These are phyloP conservation scores for Ensete glaucum DNA, from an alignment of 176 grass and related monocot species.

Conservation along the genomic window DNA sequence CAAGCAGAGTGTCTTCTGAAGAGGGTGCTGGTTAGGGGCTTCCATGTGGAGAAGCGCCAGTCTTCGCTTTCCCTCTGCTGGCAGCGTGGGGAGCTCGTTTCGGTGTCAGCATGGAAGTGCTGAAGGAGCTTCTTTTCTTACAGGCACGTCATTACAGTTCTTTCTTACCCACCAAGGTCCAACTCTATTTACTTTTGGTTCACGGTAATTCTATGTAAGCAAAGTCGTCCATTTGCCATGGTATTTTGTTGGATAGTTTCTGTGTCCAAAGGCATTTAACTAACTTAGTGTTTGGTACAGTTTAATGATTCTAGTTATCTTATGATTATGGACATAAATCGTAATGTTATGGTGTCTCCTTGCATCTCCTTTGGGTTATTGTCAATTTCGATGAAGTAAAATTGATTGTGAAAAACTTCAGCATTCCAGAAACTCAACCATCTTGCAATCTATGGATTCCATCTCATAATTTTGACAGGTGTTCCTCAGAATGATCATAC, in stretches of 20 bases:
- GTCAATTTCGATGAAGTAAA: no score
- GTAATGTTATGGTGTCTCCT: not conserved
- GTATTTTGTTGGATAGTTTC: constrained; percentile 17
- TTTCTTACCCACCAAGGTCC: no score
- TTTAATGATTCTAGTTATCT: not conserved
- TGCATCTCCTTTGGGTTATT: no score
- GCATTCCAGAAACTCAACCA: no score
- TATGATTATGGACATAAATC: not conserved
- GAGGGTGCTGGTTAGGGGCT: constrained; percentile 32
- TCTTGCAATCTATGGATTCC: no score
- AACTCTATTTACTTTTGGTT: no score
- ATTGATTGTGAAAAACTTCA: no score
- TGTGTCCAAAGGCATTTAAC: constrained; percentile 11
- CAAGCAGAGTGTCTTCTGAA: constrained; percentile 61
- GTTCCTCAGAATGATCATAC: no score
- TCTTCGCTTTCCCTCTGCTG: constrained; percentile 34
- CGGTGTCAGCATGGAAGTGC: constrained; percentile 47
- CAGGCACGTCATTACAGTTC: no score
- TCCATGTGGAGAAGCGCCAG: constrained; percentile 36
- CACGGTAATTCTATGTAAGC: no score
- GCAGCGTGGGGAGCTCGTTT: constrained; percentile 40
- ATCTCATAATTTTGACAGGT: no score
- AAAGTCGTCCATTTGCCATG: constrained; percentile 11
- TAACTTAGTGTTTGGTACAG: constrained; percentile 14
- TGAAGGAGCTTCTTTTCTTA: constrained; percentile 6